A percentile compares a stretch with the other conserved stretches of the same genome.
Evolutionary conservation across 495 filamentous ascomycete species (phyloP).

Genomic region (Penicillium coprophilum): DNA sequence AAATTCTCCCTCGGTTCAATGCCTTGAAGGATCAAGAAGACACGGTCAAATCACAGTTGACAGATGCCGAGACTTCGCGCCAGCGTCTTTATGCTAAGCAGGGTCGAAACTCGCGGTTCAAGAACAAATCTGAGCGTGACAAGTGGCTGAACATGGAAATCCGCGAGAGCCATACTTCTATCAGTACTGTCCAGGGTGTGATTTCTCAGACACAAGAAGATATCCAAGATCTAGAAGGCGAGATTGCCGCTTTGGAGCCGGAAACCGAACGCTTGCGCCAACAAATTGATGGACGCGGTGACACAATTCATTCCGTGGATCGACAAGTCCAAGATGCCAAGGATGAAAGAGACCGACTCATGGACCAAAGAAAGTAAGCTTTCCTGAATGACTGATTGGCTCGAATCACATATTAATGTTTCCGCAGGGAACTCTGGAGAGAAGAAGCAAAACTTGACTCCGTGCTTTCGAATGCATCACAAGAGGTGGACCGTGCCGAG

Average conservation of each 20-base stretch:
- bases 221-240: constrained; percentile 67
- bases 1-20: constrained; percentile 72
- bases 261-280: constrained; percentile 69
- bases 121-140: constrained; percentile 84
- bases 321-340: constrained; percentile 75
- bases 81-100: constrained; percentile 92
- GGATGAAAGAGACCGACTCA: constrained; percentile 73
- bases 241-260: constrained; percentile 68
- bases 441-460: constrained; percentile 85
- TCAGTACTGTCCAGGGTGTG: constrained; percentile 78
- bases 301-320: constrained; percentile 65
- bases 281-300: constrained; percentile 74
- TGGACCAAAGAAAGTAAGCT: constrained; percentile 78
- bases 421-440: constrained; percentile 67
- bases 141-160: constrained; percentile 78
- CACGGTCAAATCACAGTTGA: constrained; percentile 64
- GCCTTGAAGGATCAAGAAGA: constrained; percentile 70
- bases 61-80: constrained; percentile 70
- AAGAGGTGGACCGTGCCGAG: constrained; percentile 74
- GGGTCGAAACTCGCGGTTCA: constrained; percentile 84
- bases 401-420: constrained; percentile 14
- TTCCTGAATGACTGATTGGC: neutral
- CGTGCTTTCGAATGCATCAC: constrained; percentile 67
- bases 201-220: constrained; percentile 81
- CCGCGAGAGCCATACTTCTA: constrained; percentile 69